A percentile compares a stretch with the other conserved stretches of the same genome.
phyloP scores from a whole-genome alignment of 2,329 filamentous ascomycete genomes.

The Cladophialophora exuberans region DNA sequence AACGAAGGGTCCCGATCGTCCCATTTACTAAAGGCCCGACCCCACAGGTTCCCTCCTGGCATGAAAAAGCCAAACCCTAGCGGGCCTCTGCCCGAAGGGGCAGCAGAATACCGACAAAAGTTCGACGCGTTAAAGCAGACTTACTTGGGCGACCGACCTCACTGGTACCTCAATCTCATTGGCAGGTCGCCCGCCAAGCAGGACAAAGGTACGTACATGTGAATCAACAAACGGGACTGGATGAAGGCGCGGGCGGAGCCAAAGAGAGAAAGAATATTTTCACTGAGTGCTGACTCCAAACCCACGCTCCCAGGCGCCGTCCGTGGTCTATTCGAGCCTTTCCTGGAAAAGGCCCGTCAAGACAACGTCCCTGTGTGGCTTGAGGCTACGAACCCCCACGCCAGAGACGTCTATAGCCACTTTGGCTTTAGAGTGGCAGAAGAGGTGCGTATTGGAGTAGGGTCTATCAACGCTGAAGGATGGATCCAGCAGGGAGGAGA shows the following conservation, averaged over 20 bases:
- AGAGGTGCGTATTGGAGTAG: constrained; percentile 21
- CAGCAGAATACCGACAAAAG: constrained; percentile 16
- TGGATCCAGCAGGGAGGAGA: constrained; percentile 14
- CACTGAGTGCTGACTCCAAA: background rate
- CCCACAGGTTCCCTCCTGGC: constrained; percentile 21
- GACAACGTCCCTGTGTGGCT: constrained; percentile 29
- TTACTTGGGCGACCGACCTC: constrained; percentile 13
- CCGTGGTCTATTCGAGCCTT: constrained; percentile 25
- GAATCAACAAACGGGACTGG: background rate
- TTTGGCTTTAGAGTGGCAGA: constrained; percentile 28
- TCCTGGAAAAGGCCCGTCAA: constrained; percentile 23
- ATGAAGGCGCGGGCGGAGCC: too few relatives aligned
- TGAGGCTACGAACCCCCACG: constrained; percentile 27
- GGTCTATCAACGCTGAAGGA: constrained; percentile 24
- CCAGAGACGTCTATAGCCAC: constrained; percentile 29
- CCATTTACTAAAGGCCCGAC: background rate
- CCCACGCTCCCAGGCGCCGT: constrained; percentile 18
- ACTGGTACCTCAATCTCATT: constrained; percentile 28
- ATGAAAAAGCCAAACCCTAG: constrained; percentile 14
- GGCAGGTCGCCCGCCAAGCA: constrained; percentile 13
- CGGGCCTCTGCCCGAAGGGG: constrained; percentile 5
- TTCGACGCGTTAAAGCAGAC: constrained; percentile 20
- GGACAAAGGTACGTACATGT: constrained; percentile 18
- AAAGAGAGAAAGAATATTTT: too few relatives aligned
- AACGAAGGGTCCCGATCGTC: too few relatives aligned